Evolutionary conservation across 2,329 filamentous ascomycete genomes (phyloP).

Genomic region (Cercospora berteroae): DNA sequence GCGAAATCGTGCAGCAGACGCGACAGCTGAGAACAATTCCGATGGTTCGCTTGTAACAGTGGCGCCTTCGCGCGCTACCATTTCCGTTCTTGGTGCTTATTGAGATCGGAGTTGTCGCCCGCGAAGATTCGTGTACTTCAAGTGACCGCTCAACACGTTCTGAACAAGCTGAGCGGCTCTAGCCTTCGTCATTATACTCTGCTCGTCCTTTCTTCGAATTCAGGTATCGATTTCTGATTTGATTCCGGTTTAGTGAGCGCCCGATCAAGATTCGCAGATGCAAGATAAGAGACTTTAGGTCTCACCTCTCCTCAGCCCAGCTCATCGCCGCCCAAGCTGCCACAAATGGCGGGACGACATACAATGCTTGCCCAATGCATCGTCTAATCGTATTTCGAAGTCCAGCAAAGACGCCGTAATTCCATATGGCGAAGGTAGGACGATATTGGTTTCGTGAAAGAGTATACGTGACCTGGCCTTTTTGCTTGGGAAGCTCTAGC

Average conservation of each 20-base stretch:
- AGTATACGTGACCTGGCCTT: constrained; percentile 10
- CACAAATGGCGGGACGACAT: not conserved
- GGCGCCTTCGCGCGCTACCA: too few relatives aligned
- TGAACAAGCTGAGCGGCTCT: not conserved
- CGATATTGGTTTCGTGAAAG: constrained; percentile 4
- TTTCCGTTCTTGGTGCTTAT: too few relatives aligned
- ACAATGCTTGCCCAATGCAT: not conserved
- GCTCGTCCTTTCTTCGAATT: constrained; percentile 8
- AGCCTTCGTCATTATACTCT: not conserved
- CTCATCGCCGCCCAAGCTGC: not conserved
- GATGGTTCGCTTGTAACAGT: too few relatives aligned
- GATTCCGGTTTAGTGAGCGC: too few relatives aligned
- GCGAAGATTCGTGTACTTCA: too few relatives aligned
- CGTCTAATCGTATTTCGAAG: constrained; percentile 4
- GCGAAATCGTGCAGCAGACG: too few relatives aligned
- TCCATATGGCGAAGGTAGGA: constrained; percentile 6
- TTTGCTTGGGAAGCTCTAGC: constrained; percentile 9
- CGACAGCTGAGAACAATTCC: too few relatives aligned
- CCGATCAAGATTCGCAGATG: too few relatives aligned
- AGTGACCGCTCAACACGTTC: not conserved
- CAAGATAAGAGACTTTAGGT: too few relatives aligned
- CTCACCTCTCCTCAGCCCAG: constrained; percentile 8
- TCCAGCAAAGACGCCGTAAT: not conserved
- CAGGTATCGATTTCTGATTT: constrained; percentile 2
- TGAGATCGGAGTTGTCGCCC: too few relatives aligned